Conservation (phyloP, 768 basidiomycete genomes). For the Hydnomerulius pinastri region DNA sequence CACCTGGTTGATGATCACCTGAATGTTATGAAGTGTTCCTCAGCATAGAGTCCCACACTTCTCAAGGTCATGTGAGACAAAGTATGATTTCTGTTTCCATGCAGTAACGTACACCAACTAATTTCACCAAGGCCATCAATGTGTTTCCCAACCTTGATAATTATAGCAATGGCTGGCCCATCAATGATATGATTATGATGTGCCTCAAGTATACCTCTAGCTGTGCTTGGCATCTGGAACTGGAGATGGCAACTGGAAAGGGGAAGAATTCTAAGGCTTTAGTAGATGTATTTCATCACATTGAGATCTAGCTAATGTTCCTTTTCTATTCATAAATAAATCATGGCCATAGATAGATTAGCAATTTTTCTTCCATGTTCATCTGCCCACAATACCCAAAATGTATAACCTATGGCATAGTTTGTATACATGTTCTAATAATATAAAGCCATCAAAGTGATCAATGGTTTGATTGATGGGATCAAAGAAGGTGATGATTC, state of each 20-base stretch:
- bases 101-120: neutral
- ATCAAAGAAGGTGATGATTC: too few relatives aligned
- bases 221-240: neutral
- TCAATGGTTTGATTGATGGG: too few relatives aligned
- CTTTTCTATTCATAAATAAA: too few relatives aligned
- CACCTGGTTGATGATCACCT: constrained; percentile 7
- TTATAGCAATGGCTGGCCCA: constrained; percentile 8
- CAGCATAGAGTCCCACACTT: neutral
- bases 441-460: too few relatives aligned
- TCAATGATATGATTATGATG: constrained; percentile 10
- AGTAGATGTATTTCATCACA: neutral
- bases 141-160: constrained; percentile 11
- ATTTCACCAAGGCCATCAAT: neutral
- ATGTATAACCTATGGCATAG: too few relatives aligned
- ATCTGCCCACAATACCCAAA: too few relatives aligned
- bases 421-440: too few relatives aligned
- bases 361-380: too few relatives aligned
- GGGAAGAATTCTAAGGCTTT: too few relatives aligned
- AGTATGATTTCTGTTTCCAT: neutral
- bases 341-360: too few relatives aligned
- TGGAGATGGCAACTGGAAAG: constrained; percentile 5
- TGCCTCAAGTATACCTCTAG: constrained; percentile 8
- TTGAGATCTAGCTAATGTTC: too few relatives aligned
- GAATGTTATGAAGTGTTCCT: constrained; percentile 6
- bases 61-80: neutral